Base-by-base conservation (phyloP, 108 stramenopile genomes). In the Cyclotella atomus region DNA sequence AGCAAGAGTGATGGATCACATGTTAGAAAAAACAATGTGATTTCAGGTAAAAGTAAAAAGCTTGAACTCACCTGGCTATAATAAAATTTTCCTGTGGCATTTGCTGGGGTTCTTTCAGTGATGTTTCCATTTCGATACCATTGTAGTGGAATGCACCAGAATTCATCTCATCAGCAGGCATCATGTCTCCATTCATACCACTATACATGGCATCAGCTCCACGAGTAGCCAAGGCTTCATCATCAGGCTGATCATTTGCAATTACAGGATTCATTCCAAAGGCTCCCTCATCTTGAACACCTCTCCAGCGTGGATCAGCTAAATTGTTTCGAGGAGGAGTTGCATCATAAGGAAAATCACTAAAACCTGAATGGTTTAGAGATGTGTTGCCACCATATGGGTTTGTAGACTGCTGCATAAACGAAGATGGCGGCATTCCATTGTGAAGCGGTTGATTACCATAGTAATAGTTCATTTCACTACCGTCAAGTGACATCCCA, bases 241-340 rank as follows among this genome's bases (percentile, higher is more conserved):
- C 79, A 54, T 80, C 59, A 69, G 79, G 79, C 49, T 72, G 71
- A 63, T 80, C 79, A 50, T 70, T 49, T 60, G 70, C 65, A 68
- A 49, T 65, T 9, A 68, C 67, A 30, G 68, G 68, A 45, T 47
- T 70, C 67, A 61, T 59, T 17, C 66, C 60, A 69, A 76, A 76
- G n/a, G 75, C 75, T 15, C 66, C 67, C 33, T 73, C 79, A 15
- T 73, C 71, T 68, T 73, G 66, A 45, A 80, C 53, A 44, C 71
- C 71, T 54, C 34, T 43, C 71, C 67, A 73, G 50, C 52, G 50
- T 50, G 75, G 75, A 68, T 76, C 66, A 9, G 32, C 68, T 19
- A 76, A 54, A 41, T 45, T 49, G 10, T 53, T 49, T 30, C 35
- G 45, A n/a, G 57, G 67, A 20, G 62, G 73, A 25, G 75, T 46